phyloP scores from a whole-genome alignment of 495 filamentous ascomycete genomes.

The Neurospora sp. region DNA sequence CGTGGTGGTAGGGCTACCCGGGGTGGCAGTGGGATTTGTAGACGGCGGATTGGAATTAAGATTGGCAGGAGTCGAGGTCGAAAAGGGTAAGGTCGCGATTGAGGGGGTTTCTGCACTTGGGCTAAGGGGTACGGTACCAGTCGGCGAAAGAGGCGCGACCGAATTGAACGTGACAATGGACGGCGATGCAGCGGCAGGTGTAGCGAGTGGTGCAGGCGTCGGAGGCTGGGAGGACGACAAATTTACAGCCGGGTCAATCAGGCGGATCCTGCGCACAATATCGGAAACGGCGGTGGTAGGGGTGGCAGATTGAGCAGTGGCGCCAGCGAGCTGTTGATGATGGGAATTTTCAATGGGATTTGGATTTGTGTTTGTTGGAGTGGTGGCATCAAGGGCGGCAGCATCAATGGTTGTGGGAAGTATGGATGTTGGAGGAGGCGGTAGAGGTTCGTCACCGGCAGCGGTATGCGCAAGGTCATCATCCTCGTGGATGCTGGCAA shows the following conservation, averaged over 20 bases:
- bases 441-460: constrained; percentile 1
- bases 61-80: not conserved
- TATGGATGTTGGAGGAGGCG: constrained; percentile 1
- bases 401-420: not conserved
- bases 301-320: not conserved
- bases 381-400: not conserved
- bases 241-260: constrained; percentile 14
- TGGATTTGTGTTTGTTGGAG: constrained; percentile 1
- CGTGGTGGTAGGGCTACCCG: constrained; percentile 3
- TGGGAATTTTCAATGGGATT: not conserved
- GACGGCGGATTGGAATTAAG: constrained; percentile 3
- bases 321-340: not conserved
- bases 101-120: not conserved
- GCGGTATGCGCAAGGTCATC: not conserved
- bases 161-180: not conserved
- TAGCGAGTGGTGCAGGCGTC: not conserved
- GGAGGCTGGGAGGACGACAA: constrained; percentile 3
- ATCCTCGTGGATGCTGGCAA: constrained; percentile 1
- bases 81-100: not conserved
- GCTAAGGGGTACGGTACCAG: not conserved
- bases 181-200: not conserved
- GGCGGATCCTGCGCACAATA: constrained; percentile 3
- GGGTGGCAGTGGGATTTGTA: not conserved
- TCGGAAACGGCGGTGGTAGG: constrained; percentile 1
- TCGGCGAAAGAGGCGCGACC: not conserved